Percentiles rank a stretch among this genome's conserved stretches.
phyloP scores from a whole-genome alignment of 306 rosid species.

The Luffa aegyptiaca region DNA sequence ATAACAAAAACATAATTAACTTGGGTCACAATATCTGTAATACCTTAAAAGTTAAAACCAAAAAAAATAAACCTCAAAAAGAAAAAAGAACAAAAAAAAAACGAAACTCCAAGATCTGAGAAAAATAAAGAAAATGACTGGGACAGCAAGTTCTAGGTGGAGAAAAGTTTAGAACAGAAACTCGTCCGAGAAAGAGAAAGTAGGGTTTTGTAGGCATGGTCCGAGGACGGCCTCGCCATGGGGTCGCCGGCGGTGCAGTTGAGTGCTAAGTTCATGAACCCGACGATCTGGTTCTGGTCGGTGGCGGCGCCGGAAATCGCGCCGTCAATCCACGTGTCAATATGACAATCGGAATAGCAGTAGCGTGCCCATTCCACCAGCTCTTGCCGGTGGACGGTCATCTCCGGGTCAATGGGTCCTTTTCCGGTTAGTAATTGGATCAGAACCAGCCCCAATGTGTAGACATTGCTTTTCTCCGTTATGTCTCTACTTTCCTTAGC shows the following conservation, averaged over 20 bases:
- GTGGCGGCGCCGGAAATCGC: slow-evolving; percentile 25
- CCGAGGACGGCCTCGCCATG: slow-evolving; percentile 65
- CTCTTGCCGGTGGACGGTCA: slow-evolving; percentile 22
- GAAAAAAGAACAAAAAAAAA: background rate
- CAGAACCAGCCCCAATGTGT: slow-evolving; percentile 56
- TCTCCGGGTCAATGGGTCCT: slow-evolving; percentile 41
- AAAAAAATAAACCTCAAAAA: background rate
- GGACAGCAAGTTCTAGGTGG: background rate
- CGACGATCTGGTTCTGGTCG: slow-evolving; percentile 46
- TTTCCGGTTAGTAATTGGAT: slow-evolving; percentile 77
- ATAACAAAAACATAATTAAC: background rate
- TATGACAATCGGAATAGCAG: slow-evolving; percentile 61
- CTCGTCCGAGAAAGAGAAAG: slow-evolving; percentile 17
- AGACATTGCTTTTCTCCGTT: slow-evolving; percentile 58
- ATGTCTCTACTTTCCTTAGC: slow-evolving; percentile 22
- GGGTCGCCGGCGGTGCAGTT: slow-evolving; percentile 74
- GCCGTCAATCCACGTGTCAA: slow-evolving; percentile 65
- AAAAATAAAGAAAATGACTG: background rate
- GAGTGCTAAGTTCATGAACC: slow-evolving; percentile 64
- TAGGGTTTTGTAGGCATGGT: slow-evolving; percentile 40
- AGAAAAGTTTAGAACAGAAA: slow-evolving; percentile 21
- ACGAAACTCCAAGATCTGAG: background rate
- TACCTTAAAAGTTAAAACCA: background rate
- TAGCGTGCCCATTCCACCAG: slow-evolving; percentile 86
- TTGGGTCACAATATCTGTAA: background rate